These are phyloP conservation scores for Phytophthora capsici DNA, from an alignment of 352 stramenopile genomes.

Conservation along the genomic window DNA sequence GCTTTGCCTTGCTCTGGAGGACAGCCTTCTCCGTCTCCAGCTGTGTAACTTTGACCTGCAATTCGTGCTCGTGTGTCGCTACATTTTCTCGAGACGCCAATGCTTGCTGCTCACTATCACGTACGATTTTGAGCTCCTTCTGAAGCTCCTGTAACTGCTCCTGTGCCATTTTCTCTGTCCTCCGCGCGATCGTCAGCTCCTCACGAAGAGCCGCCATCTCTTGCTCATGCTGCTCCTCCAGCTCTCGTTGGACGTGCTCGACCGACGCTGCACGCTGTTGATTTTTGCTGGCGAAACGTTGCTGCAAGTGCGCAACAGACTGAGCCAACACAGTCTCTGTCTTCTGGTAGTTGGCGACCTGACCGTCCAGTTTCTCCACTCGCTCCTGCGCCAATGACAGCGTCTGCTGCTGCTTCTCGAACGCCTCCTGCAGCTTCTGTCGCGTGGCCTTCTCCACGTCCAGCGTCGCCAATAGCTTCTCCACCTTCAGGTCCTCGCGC, in stretches of 20 bases:
- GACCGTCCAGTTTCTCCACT: slow-evolving; percentile 45
- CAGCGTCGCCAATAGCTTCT: slow-evolving; percentile 59
- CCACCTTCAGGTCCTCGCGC: slow-evolving; percentile 50
- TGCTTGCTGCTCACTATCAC: slow-evolving; percentile 33
- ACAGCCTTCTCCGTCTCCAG: slow-evolving; percentile 78
- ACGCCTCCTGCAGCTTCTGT: slow-evolving; percentile 43
- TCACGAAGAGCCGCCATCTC: slow-evolving; percentile 38
- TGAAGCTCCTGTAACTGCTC: slow-evolving; percentile 43
- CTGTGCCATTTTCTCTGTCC: slow-evolving; percentile 41
- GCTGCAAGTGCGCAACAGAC: slow-evolving; percentile 72
- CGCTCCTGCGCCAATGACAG: slow-evolving; percentile 51
- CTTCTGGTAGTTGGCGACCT: slow-evolving; percentile 75
- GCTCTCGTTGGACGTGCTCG: slow-evolving; percentile 47
- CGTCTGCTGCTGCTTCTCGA: slow-evolving; percentile 51
- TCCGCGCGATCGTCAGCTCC: slow-evolving; percentile 34
- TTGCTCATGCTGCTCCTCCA: slow-evolving; percentile 45
- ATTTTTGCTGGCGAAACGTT: slow-evolving; percentile 65
- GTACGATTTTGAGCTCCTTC: slow-evolving; percentile 36
- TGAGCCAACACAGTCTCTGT: slow-evolving; percentile 79
- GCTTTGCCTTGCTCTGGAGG: slow-evolving; percentile 61
- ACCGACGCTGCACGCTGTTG: slow-evolving; percentile 54
- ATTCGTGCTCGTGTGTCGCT: slow-evolving; percentile 30
- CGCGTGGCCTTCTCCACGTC: slow-evolving; percentile 61
- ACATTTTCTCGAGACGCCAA: slow-evolving; percentile 32
- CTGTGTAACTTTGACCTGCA: slow-evolving; percentile 43